These are phyloP conservation scores for Iris pallida DNA, from an alignment of 116 monocot species.

Conservation along the genomic window DNA sequence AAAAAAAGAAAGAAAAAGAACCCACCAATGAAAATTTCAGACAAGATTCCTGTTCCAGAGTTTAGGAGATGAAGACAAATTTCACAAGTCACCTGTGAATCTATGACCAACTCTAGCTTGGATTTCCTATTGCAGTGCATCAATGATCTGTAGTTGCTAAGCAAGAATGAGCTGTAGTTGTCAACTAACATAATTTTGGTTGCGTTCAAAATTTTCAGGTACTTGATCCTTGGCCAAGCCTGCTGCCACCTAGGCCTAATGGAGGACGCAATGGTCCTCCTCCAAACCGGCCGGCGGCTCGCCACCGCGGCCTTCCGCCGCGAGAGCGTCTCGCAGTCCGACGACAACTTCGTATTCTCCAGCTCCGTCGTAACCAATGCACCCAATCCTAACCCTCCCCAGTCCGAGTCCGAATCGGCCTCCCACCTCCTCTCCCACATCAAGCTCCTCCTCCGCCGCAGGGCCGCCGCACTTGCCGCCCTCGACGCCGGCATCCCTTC, in stretches of 20 bases:
- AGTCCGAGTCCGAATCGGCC: slow-evolving; percentile 43
- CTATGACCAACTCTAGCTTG: neutral
- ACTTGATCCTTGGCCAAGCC: slow-evolving; percentile 76
- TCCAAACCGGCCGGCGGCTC: slow-evolving; percentile 75
- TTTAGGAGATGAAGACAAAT: too few relatives aligned
- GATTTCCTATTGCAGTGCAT: neutral
- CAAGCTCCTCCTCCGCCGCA: slow-evolving; percentile 87
- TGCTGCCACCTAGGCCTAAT: slow-evolving; percentile 86
- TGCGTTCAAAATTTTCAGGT: slow-evolving; percentile 34
- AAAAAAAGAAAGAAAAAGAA: too few relatives aligned
- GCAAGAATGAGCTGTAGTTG: neutral
- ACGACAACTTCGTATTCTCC: slow-evolving; percentile 56
- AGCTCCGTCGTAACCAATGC: slow-evolving; percentile 4
- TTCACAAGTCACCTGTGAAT: too few relatives aligned
- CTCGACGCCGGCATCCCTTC: slow-evolving; percentile 70
- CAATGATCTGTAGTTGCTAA: neutral
- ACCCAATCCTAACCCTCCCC: slow-evolving; percentile 1
- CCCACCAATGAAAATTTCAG: too few relatives aligned
- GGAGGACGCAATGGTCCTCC: slow-evolving; percentile 93
- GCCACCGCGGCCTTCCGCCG: slow-evolving; percentile 70
- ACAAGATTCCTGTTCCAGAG: too few relatives aligned
- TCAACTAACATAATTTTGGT: neutral
- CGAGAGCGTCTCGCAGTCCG: slow-evolving; percentile 57
- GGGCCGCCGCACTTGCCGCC: slow-evolving; percentile 68
- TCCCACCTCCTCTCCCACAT: slow-evolving; percentile 68